Evolutionary conservation across 352 stramenopile genomes (phyloP).

Genomic region (Phytophthora sojae): DNA sequence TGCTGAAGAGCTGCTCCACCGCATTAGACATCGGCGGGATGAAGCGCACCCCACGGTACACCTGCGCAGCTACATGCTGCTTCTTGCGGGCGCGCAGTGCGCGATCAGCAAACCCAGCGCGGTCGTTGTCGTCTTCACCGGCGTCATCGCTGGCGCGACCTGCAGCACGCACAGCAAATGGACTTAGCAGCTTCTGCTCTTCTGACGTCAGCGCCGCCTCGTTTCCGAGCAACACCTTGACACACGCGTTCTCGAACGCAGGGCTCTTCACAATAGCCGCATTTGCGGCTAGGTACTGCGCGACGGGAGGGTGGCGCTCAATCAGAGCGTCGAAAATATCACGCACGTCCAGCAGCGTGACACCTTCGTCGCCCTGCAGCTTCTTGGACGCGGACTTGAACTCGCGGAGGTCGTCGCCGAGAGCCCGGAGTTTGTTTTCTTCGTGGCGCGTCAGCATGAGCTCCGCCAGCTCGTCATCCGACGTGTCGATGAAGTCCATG

Average conservation of each 20-base stretch:
- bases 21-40: no score
- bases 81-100: no score
- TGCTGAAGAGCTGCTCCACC: no score
- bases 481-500: constrained; percentile 3
- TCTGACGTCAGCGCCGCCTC: neutral
- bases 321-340: no score
- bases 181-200: neutral
- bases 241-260: neutral
- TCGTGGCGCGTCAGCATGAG: constrained; percentile 8
- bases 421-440: neutral
- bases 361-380: neutral
- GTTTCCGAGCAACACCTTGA: neutral
- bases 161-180: no score
- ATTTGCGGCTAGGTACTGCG: neutral
- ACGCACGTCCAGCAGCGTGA: neutral
- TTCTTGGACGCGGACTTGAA: neutral
- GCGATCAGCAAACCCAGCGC: no score
- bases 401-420: neutral
- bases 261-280: neutral
- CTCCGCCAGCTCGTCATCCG: constrained; percentile 2
- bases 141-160: no score
- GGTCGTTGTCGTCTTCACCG: no score
- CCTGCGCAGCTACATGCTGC: no score
- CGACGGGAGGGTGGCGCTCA: neutral
- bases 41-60: no score